Evolutionary conservation across 108 stramenopile genomes (phyloP), one percentile per base, ranked within the genome.

Genomic region (Skeletonema potamos): DNA sequence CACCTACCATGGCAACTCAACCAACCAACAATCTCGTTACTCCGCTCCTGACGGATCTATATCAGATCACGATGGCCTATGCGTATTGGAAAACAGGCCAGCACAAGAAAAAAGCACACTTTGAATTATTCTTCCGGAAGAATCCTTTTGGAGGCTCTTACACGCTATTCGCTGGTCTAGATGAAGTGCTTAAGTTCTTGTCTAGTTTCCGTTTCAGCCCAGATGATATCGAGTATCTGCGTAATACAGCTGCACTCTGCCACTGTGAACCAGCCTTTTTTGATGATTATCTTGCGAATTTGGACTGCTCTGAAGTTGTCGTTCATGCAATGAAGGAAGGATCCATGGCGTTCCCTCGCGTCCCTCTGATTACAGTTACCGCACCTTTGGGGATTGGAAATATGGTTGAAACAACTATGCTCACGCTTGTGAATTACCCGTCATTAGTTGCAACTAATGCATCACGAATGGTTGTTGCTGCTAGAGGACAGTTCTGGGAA

Each of bases 11-110:
- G 62, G 12, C 57, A 1, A 67, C 27, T 72, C 48, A 76, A 54
- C 89, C 89, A 12, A 83, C 83, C 4, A 94, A 93, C 68, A 66
- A 82, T 36, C 85, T 98, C 37, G 96, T 97, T 7, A 82, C 79
- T 8, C 94, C 97, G 0, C 66, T 99, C 55, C 81, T 99, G 54
- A 99, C 98, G 34, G 98, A 99, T 76, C 84, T 98, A 77, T 99
- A 99, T 75, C 99, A 99, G 77, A 72, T 99, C 11, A 96, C 97
- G 10, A 99, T 99, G 99, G 82, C 91, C 12, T 99, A 98, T 72
- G 96, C 97, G 11, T 97, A 99, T 75, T 99, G 98, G 98, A 95
- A 86, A 56, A 89, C 85, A 13, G 82, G 84, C 32, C 87, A 95
- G 18, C 92, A 94, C 69, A 28, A 92, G 4, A 92, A 96, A 27